Percentiles rank a stretch among this genome's conserved stretches.
phyloP scores from a whole-genome alignment of 2,329 filamentous ascomycete species.

The Neophaeococcomyces mojaviensis region DNA sequence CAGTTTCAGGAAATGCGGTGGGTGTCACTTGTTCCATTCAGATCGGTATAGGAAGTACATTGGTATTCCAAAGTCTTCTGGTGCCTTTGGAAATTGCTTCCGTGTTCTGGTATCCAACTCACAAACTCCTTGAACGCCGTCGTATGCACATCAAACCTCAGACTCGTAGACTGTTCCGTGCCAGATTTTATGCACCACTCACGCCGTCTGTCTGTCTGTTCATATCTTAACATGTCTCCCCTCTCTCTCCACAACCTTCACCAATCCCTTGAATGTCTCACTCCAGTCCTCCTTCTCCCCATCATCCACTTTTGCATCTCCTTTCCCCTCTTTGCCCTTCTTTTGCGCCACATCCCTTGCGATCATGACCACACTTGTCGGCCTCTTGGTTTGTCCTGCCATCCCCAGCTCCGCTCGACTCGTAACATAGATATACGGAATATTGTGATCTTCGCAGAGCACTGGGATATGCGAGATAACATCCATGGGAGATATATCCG shows the following conservation, averaged over 20 bases:
- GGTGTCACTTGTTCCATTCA: too few relatives aligned
- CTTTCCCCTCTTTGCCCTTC: constrained; percentile 41
- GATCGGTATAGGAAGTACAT: too few relatives aligned
- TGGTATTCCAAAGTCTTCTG: too few relatives aligned
- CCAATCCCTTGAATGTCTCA: constrained; percentile 49
- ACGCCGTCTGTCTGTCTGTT: too few relatives aligned
- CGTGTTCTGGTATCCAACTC: too few relatives aligned
- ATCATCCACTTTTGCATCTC: constrained; percentile 36
- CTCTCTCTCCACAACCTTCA: constrained; percentile 54
- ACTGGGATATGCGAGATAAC: constrained; percentile 98
- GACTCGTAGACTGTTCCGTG: too few relatives aligned
- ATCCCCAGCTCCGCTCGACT: constrained; percentile 89
- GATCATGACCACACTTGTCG: constrained; percentile 92
- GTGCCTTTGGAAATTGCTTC: too few relatives aligned
- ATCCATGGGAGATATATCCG: constrained; percentile 96
- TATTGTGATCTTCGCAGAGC: constrained; percentile 94
- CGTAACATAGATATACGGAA: constrained; percentile 91
- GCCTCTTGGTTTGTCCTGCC: constrained; percentile 89
- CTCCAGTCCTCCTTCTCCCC: constrained; percentile 40
- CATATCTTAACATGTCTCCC: constrained; percentile 47
- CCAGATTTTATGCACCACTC: too few relatives aligned
- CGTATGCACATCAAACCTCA: too few relatives aligned
- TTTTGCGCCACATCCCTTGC: constrained; percentile 43
- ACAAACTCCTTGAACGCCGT: too few relatives aligned
- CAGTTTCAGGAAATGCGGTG: too few relatives aligned